phyloP scores from a whole-genome alignment of 257 asterid species.

The Avicennia marina region DNA sequence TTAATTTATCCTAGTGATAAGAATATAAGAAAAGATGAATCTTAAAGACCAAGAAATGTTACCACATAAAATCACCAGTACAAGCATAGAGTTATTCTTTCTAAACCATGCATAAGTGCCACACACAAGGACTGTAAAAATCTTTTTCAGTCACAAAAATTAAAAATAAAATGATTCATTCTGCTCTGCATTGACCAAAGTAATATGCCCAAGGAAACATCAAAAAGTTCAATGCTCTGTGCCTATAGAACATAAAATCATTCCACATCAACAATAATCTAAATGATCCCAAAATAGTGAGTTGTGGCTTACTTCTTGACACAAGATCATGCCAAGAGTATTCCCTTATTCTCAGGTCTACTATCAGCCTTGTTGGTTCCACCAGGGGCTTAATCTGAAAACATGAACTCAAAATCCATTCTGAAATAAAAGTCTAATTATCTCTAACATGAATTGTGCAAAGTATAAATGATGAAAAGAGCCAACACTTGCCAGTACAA shows the following conservation, averaged over 20 bases:
- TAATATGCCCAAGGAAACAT: too few species aligned
- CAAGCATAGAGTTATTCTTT: not conserved
- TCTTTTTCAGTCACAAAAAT: too few species aligned
- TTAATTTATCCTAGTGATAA: conserved; percentile 6
- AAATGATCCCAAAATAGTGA: not conserved
- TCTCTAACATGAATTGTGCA: not conserved
- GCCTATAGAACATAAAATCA: not conserved
- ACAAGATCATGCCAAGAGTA: conserved; percentile 95
- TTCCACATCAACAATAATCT: conserved; percentile 4
- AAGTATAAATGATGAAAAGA: not conserved
- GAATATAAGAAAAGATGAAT: not conserved
- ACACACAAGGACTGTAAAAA: too few species aligned
- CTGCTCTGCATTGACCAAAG: too few species aligned
- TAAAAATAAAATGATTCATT: too few species aligned
- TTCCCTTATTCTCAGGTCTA: conserved; percentile 31
- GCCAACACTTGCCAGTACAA: conserved; percentile 62
- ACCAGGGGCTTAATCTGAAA: conserved; percentile 86
- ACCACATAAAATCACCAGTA: not conserved
- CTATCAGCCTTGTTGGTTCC: conserved; percentile 50
- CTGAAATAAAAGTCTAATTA: conserved; percentile 1
- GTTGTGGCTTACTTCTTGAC: conserved; percentile 56
- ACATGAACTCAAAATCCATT: conserved; percentile 15
- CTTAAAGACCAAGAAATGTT: not conserved
- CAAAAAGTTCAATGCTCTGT: too few species aligned
- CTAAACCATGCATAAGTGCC: too few species aligned